Base-by-base conservation (phyloP, 2,329 filamentous ascomycete species). In the Alternaria solani region DNA sequence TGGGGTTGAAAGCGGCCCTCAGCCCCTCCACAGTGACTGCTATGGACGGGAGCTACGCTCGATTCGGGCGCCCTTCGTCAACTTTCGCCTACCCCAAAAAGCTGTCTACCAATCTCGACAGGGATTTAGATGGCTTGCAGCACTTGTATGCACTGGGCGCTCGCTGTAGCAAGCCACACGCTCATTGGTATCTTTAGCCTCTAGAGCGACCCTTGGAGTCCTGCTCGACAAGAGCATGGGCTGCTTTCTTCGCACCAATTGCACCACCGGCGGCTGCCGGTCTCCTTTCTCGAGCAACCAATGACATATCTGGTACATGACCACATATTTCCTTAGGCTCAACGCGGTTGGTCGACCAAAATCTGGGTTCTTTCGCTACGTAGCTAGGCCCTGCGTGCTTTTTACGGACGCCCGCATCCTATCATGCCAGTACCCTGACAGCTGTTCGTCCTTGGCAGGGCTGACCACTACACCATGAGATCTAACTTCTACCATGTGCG, bases 1-100 rank as follows among this genome's bases (percentile, higher is more conserved):
- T 69, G 62, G 71, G 67, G 63, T 77, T 62, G 69, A 71, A 75
- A 75, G 73, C 70, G 66, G 70, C 68, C 60, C 64, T 66, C 66
- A 67, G 64, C 63, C 68, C 64, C 66, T 71, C 67, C 60, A 56
- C 55, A 52, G 59, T 49, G 62, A 64, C 60, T 66, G 66, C 67
- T 64, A 66, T 62, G 59, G 51, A 66, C 60, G 61, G 64, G 42
- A 52, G 67, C 65, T 72, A 69, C 65, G 64, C 75, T 69, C 53
- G 59, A 64, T 66, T 53, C 51, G 61, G 63, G 51, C 66, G 61
- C 64, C 66, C 65, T 68, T 66, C 56, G 52, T 51, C 23, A 65
- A 41, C 57, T 53, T 36, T 43, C 44, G 38, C 51, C 63, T 51
- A 59, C 62, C 62, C 34, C 32, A 46, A 58, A 46, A 49, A 57